These are phyloP conservation scores for Pinus taeda DNA, from an alignment of 75 land plant genomes.

Conservation along the genomic window DNA sequence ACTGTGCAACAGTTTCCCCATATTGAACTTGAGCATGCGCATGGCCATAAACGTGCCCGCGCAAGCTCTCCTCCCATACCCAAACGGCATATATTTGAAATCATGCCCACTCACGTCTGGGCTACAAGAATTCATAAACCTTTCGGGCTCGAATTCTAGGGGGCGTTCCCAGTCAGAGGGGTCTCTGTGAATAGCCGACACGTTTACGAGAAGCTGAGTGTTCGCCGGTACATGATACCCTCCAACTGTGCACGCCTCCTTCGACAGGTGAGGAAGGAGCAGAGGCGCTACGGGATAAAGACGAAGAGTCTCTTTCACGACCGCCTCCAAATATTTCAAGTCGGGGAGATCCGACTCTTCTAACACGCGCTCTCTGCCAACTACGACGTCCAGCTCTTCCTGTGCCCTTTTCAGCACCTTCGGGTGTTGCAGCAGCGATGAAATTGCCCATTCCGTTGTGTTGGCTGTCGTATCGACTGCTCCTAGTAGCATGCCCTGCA, in stretches of 20 bases:
- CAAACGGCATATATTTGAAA: constrained; percentile 14
- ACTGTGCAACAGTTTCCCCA: too few species aligned
- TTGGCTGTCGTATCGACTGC: background rate
- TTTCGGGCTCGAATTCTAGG: background rate
- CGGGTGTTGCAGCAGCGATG: background rate
- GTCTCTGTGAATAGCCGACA: background rate
- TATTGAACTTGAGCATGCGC: too few species aligned
- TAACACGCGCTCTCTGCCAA: too few species aligned
- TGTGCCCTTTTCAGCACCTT: background rate
- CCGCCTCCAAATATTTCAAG: too few species aligned
- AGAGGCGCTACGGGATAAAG: background rate
- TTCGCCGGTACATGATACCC: background rate
- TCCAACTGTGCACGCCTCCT: background rate
- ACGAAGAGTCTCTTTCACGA: too few species aligned
- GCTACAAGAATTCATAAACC: background rate
- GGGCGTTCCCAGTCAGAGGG: background rate
- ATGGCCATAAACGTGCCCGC: constrained; percentile 6
- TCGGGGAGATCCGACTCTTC: too few species aligned
- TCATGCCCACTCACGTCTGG: background rate
- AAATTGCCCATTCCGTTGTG: too few species aligned
- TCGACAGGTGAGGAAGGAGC: background rate
- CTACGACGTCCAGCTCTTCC: too few species aligned
- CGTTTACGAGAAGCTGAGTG: background rate
- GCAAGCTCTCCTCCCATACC: constrained; percentile 7
- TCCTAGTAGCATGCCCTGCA: background rate